These are phyloP conservation scores for Akanthomyces lecanii DNA, from an alignment of 2,329 filamentous ascomycete species.

Conservation along the genomic window DNA sequence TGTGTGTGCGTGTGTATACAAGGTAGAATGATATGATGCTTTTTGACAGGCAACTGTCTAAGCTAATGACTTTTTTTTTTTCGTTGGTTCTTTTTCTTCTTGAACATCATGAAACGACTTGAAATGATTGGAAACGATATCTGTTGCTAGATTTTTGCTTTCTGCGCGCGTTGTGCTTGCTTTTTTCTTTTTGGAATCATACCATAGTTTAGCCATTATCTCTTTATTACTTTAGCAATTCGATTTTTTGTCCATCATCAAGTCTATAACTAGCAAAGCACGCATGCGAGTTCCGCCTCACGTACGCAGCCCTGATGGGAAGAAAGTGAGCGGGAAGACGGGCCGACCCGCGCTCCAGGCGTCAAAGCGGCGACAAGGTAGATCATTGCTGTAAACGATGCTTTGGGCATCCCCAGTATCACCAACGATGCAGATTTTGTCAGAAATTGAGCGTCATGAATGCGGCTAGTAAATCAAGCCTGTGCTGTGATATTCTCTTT, in stretches of 20 bases:
- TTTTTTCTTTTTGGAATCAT: not conserved
- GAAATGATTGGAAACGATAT: not conserved
- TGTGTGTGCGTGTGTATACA: not conserved
- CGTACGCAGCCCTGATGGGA: not conserved
- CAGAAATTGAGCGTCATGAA: too few species aligned
- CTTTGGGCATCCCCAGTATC: too few species aligned
- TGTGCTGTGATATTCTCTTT: too few species aligned
- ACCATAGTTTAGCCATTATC: not conserved
- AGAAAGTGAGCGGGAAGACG: not conserved
- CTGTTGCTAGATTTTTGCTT: not conserved
- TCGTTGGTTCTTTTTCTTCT: not conserved
- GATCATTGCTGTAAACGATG: not conserved
- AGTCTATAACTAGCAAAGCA: not conserved
- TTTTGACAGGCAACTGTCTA: slow-evolving; percentile 4
- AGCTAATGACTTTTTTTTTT: not conserved
- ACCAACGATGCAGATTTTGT: not conserved
- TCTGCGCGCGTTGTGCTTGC: not conserved
- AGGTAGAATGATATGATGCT: slow-evolving; percentile 8
- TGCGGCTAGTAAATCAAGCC: too few species aligned
- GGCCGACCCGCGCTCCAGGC: not conserved
- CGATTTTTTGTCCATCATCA: not conserved
- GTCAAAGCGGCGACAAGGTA: not conserved
- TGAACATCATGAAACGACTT: slow-evolving; percentile 1
- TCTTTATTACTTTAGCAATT: not conserved
- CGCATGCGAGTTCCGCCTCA: not conserved